phyloP scores from a whole-genome alignment of 2,329 filamentous ascomycete genomes.

The Epichloe sp. region DNA sequence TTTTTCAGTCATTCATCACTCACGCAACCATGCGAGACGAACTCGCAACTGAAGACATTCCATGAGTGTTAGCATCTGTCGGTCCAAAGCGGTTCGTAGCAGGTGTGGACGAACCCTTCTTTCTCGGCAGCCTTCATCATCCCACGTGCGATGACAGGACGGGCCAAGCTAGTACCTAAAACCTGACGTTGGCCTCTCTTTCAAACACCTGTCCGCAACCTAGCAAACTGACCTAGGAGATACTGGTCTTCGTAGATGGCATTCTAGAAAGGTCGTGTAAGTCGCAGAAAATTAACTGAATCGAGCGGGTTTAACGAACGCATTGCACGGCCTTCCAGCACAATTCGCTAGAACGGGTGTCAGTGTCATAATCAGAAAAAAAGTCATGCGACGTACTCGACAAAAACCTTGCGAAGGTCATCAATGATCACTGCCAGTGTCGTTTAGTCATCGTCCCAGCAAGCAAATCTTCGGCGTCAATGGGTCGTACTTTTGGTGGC shows the following conservation, averaged over 20 bases:
- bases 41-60: not conserved
- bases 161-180: slow-evolving; percentile 45
- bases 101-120: not conserved
- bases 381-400: slow-evolving; percentile 33
- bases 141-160: slow-evolving; percentile 52
- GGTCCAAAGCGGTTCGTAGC: too few relatives aligned
- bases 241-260: slow-evolving; percentile 46
- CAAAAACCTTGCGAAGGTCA: slow-evolving; percentile 57
- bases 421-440: slow-evolving; percentile 31
- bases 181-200: not conserved
- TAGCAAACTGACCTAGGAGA: slow-evolving; percentile 10
- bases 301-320: not conserved
- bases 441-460: not conserved
- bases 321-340: slow-evolving; percentile 60
- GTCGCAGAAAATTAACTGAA: not conserved
- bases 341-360: slow-evolving; percentile 29
- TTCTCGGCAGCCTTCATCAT: slow-evolving; percentile 21
- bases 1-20: not conserved
- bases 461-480: not conserved
- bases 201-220: not conserved
- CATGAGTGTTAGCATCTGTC: not conserved
- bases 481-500: not conserved
- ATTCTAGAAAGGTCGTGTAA: slow-evolving; percentile 18
- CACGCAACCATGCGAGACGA: slow-evolving; percentile 2
- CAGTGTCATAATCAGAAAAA: not conserved